A percentile compares a stretch with the other conserved stretches of the same genome.
Evolutionary conservation across 2,329 filamentous ascomycete genomes (phyloP).

Genomic region (Stagonosporopsis rhizophila): DNA sequence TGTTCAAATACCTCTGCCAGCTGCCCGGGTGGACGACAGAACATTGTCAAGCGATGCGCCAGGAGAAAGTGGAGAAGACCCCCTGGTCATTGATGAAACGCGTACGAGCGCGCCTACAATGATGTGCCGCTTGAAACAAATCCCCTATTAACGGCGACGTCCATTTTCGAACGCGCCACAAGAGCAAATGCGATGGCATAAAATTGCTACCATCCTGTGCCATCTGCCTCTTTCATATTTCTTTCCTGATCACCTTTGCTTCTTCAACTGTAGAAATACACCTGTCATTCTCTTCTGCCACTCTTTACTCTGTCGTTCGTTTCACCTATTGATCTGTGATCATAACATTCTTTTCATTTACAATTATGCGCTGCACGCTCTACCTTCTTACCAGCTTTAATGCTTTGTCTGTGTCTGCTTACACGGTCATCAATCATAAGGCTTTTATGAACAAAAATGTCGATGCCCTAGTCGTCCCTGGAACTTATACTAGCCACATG

Average conservation of each 20-base stretch:
- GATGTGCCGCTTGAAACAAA: background rate
- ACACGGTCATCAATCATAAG: constrained; percentile 21
- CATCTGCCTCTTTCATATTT: background rate
- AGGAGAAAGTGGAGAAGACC: background rate
- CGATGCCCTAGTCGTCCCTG: constrained; percentile 48
- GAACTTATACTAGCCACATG: constrained; percentile 46
- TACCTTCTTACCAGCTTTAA: constrained; percentile 7
- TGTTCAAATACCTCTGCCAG: background rate
- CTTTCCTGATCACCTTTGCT: background rate
- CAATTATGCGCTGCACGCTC: constrained; percentile 9
- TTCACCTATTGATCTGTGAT: constrained; percentile 4
- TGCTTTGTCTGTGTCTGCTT: constrained; percentile 13
- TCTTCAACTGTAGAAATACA: background rate
- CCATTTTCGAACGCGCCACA: background rate
- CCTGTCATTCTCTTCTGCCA: background rate
- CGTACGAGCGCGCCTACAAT: background rate
- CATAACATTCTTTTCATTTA: constrained; percentile 10
- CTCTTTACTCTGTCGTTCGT: background rate
- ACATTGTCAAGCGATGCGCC: background rate
- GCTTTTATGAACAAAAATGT: constrained; percentile 51
- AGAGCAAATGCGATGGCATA: background rate
- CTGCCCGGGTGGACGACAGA: background rate
- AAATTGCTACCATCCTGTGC: background rate
- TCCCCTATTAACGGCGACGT: background rate
- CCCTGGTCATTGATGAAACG: background rate